Evolutionary conservation across 257 asterid genomes (phyloP), one percentile per base, ranked within the genome.

Genomic region (Cordia subcordata): DNA sequence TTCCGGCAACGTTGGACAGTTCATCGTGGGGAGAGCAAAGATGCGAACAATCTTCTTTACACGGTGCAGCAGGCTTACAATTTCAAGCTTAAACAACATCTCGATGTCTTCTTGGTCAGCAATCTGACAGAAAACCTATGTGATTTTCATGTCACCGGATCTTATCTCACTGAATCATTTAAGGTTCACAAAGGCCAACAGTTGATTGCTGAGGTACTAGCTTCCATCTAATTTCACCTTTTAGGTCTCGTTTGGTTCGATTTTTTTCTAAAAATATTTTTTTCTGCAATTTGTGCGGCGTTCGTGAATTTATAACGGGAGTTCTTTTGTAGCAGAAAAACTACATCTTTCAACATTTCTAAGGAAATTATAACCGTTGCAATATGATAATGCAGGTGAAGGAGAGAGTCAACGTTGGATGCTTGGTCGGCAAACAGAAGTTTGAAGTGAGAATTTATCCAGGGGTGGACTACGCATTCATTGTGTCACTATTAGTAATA

Each of bases 361-460:
- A 3, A 27, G 22, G 22, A 33, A n/a, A 12, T 18, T 0, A 13
- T 52, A 18, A 52, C 33, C 35, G 0, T 14, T 11, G 14, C n/a
- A 52, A 52, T 8, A 9, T 18, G 1, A 40, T 58, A 19, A 37
- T 70, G 68, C 56, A 79, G 88, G 83, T 76, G 11, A 76, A 67
- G 62, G 79, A 79, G 57, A 76, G 38, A 52, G 65, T 64, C 74
- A 73, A 58, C 52, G 52, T 71, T 62, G 73, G 72, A 58, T 75
- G 67, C 68, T 33, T 73, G 61, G 53, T 63, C 57, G 70, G 68
- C 23, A 68, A 58, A 66, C 79, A 72, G 14, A 75, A 53, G 16
- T 75, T 77, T 64, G 78, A 74, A 69, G 78, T 73, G 50, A 76
- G 81, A 75, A 72, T 82, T n/a, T 79, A 76, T 66, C 83, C 85